phyloP scores from a whole-genome alignment of 768 basidiomycete species.

The Gymnopilus junonius region DNA sequence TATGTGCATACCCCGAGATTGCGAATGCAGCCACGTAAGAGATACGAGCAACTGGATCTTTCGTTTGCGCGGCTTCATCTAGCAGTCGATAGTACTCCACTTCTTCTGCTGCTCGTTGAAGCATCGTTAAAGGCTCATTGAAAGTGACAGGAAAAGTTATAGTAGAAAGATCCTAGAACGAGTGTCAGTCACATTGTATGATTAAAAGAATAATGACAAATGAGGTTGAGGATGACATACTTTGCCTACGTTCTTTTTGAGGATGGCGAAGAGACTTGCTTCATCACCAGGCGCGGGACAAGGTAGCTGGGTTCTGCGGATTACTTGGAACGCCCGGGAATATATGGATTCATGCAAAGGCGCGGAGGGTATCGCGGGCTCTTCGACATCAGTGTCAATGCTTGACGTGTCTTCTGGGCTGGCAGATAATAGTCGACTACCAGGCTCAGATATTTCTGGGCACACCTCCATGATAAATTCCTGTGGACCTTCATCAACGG shows the following conservation, averaged over 20 bases:
- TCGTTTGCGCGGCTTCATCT: slow-evolving; percentile 60
- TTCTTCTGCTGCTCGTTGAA: slow-evolving; percentile 85
- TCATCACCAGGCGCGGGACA: slow-evolving; percentile 69
- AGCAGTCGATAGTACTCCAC: slow-evolving; percentile 77
- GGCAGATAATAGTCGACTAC: slow-evolving; percentile 42
- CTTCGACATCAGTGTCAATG: slow-evolving; percentile 57
- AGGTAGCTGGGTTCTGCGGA: slow-evolving; percentile 62
- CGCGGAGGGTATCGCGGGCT: slow-evolving; percentile 23
- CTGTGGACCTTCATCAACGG: slow-evolving; percentile 68
- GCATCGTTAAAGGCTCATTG: slow-evolving; percentile 84
- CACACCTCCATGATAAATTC: slow-evolving; percentile 66
- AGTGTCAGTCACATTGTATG: not conserved
- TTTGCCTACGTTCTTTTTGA: slow-evolving; percentile 91
- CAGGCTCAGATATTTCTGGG: slow-evolving; percentile 40
- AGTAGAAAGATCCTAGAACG: slow-evolving; percentile 72
- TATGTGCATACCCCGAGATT: slow-evolving; percentile 83
- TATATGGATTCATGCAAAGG: slow-evolving; percentile 15
- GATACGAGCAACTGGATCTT: slow-evolving; percentile 68
- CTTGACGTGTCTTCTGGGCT: slow-evolving; percentile 50
- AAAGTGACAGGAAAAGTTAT: slow-evolving; percentile 88
- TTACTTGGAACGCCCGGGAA: slow-evolving; percentile 32
- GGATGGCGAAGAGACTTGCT: slow-evolving; percentile 78
- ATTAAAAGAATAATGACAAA: slow-evolving; percentile 4
- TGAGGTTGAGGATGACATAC: slow-evolving; percentile 44
- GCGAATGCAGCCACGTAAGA: slow-evolving; percentile 85